Base-by-base conservation (phyloP, 2,329 filamentous ascomycete genomes). In the Arachnomyces sp. region DNA sequence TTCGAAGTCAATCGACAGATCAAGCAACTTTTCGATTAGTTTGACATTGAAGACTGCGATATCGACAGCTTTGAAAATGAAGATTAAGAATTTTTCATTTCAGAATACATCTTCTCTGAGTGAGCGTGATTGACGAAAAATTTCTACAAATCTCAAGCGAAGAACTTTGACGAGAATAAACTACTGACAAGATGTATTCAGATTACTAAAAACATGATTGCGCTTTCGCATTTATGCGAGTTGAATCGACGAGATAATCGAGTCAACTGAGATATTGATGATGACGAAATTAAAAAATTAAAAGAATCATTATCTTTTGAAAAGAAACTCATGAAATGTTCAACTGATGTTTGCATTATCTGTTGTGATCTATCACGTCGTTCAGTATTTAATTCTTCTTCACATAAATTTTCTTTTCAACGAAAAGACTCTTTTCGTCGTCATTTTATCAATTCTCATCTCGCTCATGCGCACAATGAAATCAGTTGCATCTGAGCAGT, bases 1-100 rank as follows among this genome's bases (percentile, higher is more conserved):
- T 36, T 54, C 2, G 42, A 56, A 50, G 41, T 57, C 15, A 36
- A 56, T 36, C 37, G 43, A 45, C 38, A 57, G 46, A 54, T 54
- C 17, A 53, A 54, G 17, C 33, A 55, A 40, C 49, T 56, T 34
- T 51, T 56, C 11, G 38, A 46, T 20, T 13, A 51, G 16, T 36
- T 41, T 47, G 31, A 55, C 32, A 8, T 37, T 2, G 84, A 92
- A 57, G 89, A 89, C 54, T 72, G 81, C 38, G 81, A 89, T 39
- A 77, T 75, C 20, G 73, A 88, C 39, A 71, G 66, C 16, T 87
- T 92, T 48, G 76, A 82, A 47, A 79, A 89, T 51, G 67, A 71
- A 12, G 90, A 85, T 62, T 93, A 84, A 82, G 79, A 88, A 20
- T 25, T 53, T 6, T 49, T 47, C 36, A 53, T 31, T 28, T 51